phyloP scores from a whole-genome alignment of 495 filamentous ascomycete genomes.

The Penicillium bialowiezense region DNA sequence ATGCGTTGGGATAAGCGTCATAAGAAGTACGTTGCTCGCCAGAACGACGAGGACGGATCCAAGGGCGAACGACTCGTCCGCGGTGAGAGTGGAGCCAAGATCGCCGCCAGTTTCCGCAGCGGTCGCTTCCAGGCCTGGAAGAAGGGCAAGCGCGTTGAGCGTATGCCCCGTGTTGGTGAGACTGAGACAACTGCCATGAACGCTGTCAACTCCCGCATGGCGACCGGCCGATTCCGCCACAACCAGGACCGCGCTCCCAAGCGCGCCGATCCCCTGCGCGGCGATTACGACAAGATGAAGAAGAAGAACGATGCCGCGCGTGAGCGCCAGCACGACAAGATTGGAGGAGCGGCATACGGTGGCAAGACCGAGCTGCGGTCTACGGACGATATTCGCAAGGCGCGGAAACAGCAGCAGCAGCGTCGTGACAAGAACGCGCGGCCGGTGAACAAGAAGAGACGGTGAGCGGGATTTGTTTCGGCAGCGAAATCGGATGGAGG shows the following conservation, averaged over 20 bases:
- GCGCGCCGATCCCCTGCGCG: conserved; percentile 82
- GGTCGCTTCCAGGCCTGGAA: conserved; percentile 92
- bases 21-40: conserved; percentile 86
- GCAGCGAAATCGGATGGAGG: neutral
- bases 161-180: conserved; percentile 79
- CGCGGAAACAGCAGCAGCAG: conserved; percentile 69
- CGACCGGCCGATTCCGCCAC: conserved; percentile 61
- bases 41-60: conserved; percentile 92
- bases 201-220: conserved; percentile 16
- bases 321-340: conserved; percentile 51
- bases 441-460: conserved; percentile 66
- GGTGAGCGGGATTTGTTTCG: conserved; percentile 3
- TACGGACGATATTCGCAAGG: conserved; percentile 81
- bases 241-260: conserved; percentile 83
- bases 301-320: conserved; percentile 83
- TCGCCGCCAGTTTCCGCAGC: conserved; percentile 86
- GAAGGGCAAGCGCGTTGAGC: conserved; percentile 73
- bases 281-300: conserved; percentile 87
- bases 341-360: conserved; percentile 52
- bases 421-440: conserved; percentile 85
- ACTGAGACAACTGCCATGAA: conserved; percentile 51
- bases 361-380: conserved; percentile 79
- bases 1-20: conserved; percentile 97
- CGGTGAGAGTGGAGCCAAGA: conserved; percentile 93
- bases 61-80: conserved; percentile 79